A percentile compares a stretch with the other conserved stretches of the same genome.
phyloP scores from a whole-genome alignment of 495 filamentous ascomycete species.

The Talaromyces trachyspermus region DNA sequence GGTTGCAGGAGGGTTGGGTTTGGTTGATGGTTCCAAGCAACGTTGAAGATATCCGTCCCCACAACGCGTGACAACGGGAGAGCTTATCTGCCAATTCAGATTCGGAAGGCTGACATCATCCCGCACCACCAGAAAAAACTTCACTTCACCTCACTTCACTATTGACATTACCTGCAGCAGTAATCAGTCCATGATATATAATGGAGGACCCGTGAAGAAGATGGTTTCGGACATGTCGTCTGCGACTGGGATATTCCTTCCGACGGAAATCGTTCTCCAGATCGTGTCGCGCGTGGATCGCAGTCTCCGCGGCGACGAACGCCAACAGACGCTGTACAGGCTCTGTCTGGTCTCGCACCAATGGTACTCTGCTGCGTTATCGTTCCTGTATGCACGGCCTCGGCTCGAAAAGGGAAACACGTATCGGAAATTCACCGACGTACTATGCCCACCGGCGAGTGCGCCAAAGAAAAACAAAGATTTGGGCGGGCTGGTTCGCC shows the following conservation, averaged over 20 bases:
- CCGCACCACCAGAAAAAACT: too few relatives aligned
- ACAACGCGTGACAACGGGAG: too few relatives aligned
- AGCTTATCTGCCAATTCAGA: too few relatives aligned
- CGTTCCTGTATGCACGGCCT: slow-evolving; percentile 50
- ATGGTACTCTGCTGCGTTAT: slow-evolving; percentile 55
- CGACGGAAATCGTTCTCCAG: slow-evolving; percentile 47
- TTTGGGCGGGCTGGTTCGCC: slow-evolving; percentile 47
- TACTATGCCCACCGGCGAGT: slow-evolving; percentile 55
- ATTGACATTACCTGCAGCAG: too few relatives aligned
- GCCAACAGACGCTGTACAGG: slow-evolving; percentile 41
- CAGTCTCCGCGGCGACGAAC: slow-evolving; percentile 7
- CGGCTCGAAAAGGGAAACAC: slow-evolving; percentile 39
- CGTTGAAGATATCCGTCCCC: too few relatives aligned
- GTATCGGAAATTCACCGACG: slow-evolving; percentile 52
- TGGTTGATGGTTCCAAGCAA: too few relatives aligned
- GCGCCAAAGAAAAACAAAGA: slow-evolving; percentile 45
- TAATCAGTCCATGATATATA: too few relatives aligned
- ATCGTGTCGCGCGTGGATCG: slow-evolving; percentile 24
- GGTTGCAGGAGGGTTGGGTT: too few relatives aligned
- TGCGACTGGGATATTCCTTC: slow-evolving; percentile 22
- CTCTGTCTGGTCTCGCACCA: slow-evolving; percentile 53
- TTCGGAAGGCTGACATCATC: too few relatives aligned
- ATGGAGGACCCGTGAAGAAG: too few relatives aligned
- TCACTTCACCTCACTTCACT: too few relatives aligned
- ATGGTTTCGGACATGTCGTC: too few relatives aligned